Base-by-base conservation (phyloP, 1,139 yeast genomes). In the Debaryomycetaceae sp. region DNA sequence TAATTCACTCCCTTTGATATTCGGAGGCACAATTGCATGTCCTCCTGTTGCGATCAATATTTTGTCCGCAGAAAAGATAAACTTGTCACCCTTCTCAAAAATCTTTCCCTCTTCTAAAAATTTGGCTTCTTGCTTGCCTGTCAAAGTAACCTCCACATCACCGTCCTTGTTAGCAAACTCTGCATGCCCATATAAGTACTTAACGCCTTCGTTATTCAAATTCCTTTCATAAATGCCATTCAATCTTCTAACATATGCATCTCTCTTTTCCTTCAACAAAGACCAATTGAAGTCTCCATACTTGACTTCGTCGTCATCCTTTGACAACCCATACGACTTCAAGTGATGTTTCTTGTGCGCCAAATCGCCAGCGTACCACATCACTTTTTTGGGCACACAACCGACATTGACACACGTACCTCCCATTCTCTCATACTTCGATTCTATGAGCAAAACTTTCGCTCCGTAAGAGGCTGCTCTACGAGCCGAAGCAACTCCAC, bases 331-430 rank as follows among this genome's bases (percentile, higher is more conserved):
- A 59, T 92, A 92, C 46, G 85, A 87, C 48, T 76, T 70, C 47
- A 95, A 92, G 41, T 87, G 85, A 39, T 73, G 69, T 49, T 84
- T 70, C 56, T 80, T 81, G 48, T 79, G 78, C 17, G 97, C 97
- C 62, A 87, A 68, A 53, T 89, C 96, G 28, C 92, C 83, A 16
- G 97, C 96, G 51, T 89, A 82, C 98, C 98, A 92, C 98, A 92
- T 91, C 38, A 94, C 89, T 63, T 92, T 92, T 74, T 92, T 92
- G 35, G 99, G 99, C 30, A 92, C 98, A 74, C 99, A 92, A 14
- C 99, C 99, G 34, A 91, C 98, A 61, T 94, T 94, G 49, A 94
- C 99, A 76, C 99, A 92, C 36, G 99, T 94, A 33, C 99, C 99
- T 41, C 98, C 98, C 64, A 94, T 75, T 52, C 65, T 68, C 41